phyloP scores from a whole-genome alignment of 495 filamentous ascomycete species.

The Hypoxylon intermedium region DNA sequence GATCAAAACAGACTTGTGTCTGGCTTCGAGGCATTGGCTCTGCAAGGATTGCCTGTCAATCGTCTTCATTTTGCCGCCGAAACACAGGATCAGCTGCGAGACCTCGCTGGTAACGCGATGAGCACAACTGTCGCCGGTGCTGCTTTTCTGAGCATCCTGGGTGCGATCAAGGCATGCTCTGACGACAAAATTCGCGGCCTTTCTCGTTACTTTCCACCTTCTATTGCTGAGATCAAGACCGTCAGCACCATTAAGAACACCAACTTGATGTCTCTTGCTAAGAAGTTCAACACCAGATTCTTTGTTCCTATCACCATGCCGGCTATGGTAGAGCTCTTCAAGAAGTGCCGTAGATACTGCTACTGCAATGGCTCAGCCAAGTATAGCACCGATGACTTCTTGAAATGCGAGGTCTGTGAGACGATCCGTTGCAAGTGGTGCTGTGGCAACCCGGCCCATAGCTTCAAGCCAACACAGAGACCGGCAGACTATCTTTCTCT shows the following conservation, averaged over 20 bases:
- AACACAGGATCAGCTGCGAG: constrained; percentile 67
- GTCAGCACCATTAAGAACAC: no score
- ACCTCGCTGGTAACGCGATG: constrained; percentile 89
- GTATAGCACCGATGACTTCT: constrained; percentile 36
- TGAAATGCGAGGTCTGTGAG: constrained; percentile 23
- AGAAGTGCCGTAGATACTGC: constrained; percentile 40
- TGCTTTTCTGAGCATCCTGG: constrained; percentile 57
- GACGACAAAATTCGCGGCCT: no score
- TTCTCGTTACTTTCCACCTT: no score
- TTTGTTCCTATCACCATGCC: no score
- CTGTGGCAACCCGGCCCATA: constrained; percentile 46
- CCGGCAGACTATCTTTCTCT: constrained; percentile 16
- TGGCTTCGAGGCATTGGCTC: constrained; percentile 68
- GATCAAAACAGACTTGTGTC: constrained; percentile 67
- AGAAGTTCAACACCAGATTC: not conserved
- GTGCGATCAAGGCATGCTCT: constrained; percentile 40
- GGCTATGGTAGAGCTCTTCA: no score
- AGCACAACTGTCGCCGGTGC: constrained; percentile 74
- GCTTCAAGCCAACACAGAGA: constrained; percentile 9
- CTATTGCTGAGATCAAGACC: no score
- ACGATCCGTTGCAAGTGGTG: constrained; percentile 42
- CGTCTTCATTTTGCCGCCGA: constrained; percentile 69
- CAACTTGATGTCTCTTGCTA: no score
- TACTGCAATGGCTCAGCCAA: constrained; percentile 44
- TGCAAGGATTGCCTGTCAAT: constrained; percentile 76